Conservation (phyloP, 2,329 filamentous ascomycete species). For the Pseudogymnoascus sp. region DNA sequence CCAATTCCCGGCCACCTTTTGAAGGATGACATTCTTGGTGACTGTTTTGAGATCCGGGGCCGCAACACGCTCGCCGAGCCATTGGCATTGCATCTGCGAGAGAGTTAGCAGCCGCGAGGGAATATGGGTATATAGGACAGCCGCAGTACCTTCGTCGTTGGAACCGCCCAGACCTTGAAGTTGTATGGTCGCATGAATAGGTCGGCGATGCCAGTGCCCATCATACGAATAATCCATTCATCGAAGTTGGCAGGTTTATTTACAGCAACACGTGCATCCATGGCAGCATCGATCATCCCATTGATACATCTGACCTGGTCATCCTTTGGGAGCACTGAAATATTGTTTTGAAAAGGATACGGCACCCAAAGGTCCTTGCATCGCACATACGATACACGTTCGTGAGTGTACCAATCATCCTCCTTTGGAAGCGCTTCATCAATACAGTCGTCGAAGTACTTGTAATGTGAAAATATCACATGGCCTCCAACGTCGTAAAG, state of each 20-base stretch:
- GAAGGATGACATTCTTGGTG: conserved; percentile 87
- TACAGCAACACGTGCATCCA: conserved; percentile 78
- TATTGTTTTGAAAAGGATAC: conserved; percentile 99
- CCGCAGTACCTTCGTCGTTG: conserved; percentile 74
- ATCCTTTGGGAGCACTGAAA: conserved; percentile 94
- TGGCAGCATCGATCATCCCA: conserved; percentile 87
- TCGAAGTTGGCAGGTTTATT: conserved; percentile 96
- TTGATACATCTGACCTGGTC: conserved; percentile 94
- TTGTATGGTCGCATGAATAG: conserved; percentile 99
- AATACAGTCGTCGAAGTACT: conserved; percentile 99
- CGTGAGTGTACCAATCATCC: conserved; percentile 94
- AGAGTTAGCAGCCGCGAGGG: not conserved
- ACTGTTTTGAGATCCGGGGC: conserved; percentile 92
- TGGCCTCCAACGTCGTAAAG: conserved; percentile 98
- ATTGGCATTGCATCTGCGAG: conserved; percentile 89
- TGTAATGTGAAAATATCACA: conserved; percentile 99
- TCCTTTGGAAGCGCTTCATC: conserved; percentile 91
- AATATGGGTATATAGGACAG: not conserved
- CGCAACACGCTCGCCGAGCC: conserved; percentile 97
- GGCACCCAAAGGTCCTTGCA: conserved; percentile 96
- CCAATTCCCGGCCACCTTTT: conserved; percentile 96
- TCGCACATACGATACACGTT: conserved; percentile 98
- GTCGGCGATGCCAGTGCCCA: conserved; percentile 81
- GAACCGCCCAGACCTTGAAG: conserved; percentile 99
- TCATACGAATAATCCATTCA: conserved; percentile 94